Evolutionary conservation across 805 yeast species (phyloP), one percentile per base, ranked within the genome.

Genomic region (Hanseniaspora osmophila): DNA sequence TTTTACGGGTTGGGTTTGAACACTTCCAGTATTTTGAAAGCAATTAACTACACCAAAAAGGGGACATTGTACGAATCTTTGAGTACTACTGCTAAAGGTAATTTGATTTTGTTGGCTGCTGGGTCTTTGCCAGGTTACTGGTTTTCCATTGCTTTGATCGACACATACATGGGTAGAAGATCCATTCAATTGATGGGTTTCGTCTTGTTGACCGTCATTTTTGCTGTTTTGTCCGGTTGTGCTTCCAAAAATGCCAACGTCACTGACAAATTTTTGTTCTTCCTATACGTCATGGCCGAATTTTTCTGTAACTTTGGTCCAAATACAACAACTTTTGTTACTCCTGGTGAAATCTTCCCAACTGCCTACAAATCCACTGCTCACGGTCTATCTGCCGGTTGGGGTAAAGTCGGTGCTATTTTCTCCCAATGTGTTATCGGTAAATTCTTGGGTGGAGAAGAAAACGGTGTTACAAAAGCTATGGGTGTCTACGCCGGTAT

Each of bases 101-200:
- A 86, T 68, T 74, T 86, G 71, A 86, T 86, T 67, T 74, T 86
- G 63, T 77, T 86, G 51, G 84, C 94, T 74, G 96, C 96, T 47
- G 96, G 96, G 72, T 75, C 92, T 41, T 76, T 86, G 65, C 95
- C 95, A 56, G 96, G 96, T 60, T 86, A 86, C 68, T 86, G 95
- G 95, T 68, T 73, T 49, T 62, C 90, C 30, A 85, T 80, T 55
- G 86, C 86, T 44, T 79, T 90, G 41, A 62, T 86, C 49, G 96
- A 86, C 66, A 71, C 67, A 35, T 46, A 39, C 37, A 55, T 86
- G 54, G 96, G 96, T 57, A 79, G 96, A 73, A 84, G 81, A 66
- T 78, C 87, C 51, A 68, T 86, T 51, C 95, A 87, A 70, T 48
- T 84, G 18, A 69, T 67, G 58, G 94, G 95, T 56, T 86, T 86